phyloP scores from a whole-genome alignment of 371 early-diverging fungal genomes.

The Syncephalastrum sp. region DNA sequence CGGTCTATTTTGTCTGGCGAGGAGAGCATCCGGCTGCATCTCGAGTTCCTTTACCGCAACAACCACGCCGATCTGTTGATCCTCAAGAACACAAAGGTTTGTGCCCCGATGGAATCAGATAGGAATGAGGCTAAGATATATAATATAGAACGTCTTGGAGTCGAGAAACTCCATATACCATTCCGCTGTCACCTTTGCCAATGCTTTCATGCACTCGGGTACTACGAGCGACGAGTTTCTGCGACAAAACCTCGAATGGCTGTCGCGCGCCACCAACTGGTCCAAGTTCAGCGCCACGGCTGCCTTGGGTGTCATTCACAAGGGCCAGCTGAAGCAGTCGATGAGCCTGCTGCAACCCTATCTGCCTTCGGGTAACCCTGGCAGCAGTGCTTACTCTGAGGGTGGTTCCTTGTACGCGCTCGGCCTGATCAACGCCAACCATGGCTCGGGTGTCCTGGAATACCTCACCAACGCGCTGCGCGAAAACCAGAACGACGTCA shows the following conservation, averaged over 20 bases:
- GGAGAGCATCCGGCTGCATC: conserved; percentile 82
- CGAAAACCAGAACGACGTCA: conserved; percentile 82
- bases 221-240: conserved; percentile 98
- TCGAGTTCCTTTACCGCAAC: conserved; percentile 94
- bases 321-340: conserved; percentile 90
- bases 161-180: conserved; percentile 91
- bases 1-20: conserved; percentile 85
- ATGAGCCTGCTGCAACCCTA: conserved; percentile 88
- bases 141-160: conserved; percentile 74
- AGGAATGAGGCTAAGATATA: background rate
- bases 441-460: conserved; percentile 77
- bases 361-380: conserved; percentile 84
- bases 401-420: conserved; percentile 98
- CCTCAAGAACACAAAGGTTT: conserved; percentile 88
- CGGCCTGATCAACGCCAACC: conserved; percentile 97
- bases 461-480: conserved; percentile 83
- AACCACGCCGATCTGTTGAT: conserved; percentile 94
- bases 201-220: conserved; percentile 98
- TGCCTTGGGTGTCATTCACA: conserved; percentile 99
- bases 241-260: conserved; percentile 97
- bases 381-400: conserved; percentile 87
- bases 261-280: conserved; percentile 98
- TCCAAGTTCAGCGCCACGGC: conserved; percentile 98
- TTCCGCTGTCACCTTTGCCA: conserved; percentile 95
- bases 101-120: background rate